Evolutionary conservation across 2,329 filamentous ascomycete species (phyloP).

Genomic region (Talaromyces sp.): DNA sequence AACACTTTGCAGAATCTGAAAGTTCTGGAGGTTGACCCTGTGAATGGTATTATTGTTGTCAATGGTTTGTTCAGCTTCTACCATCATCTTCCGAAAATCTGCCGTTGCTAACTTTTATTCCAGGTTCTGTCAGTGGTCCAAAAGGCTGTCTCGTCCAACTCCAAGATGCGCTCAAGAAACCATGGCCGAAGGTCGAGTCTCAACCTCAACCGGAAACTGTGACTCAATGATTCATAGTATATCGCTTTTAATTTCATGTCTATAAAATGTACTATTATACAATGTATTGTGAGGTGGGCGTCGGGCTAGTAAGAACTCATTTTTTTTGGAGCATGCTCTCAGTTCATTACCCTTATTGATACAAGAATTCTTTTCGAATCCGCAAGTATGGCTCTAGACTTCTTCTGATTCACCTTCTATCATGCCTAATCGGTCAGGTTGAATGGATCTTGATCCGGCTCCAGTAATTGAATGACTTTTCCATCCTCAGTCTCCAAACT

Average conservation of each 20-base stretch:
- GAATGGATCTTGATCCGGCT: conserved; percentile 68
- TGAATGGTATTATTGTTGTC: conserved; percentile 81
- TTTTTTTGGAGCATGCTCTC: conserved; percentile 10
- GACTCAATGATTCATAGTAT: conserved; percentile 6
- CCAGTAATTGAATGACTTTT: conserved; percentile 68
- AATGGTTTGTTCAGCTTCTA: conserved; percentile 54
- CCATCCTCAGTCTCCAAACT: conserved; percentile 66
- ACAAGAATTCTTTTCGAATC: not conserved
- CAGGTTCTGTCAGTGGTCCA: conserved; percentile 73
- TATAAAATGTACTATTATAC: conserved; percentile 36
- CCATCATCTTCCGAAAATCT: not conserved
- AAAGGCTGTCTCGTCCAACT: conserved; percentile 80
- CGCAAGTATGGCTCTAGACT: not conserved
- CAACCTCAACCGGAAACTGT: not conserved
- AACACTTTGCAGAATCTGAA: conserved; percentile 89
- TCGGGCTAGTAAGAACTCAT: conserved; percentile 5
- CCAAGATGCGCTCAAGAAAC: conserved; percentile 87
- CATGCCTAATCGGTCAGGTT: conserved; percentile 21
- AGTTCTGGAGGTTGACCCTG: conserved; percentile 79
- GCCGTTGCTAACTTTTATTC: not conserved
- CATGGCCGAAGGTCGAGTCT: conserved; percentile 53
- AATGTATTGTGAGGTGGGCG: conserved; percentile 19
- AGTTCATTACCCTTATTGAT: conserved; percentile 3
- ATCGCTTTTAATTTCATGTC: conserved; percentile 14
- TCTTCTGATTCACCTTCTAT: conserved; percentile 21